Evolutionary conservation across 768 basidiomycete species (phyloP).

Genomic region (Termitomyces sp.): DNA sequence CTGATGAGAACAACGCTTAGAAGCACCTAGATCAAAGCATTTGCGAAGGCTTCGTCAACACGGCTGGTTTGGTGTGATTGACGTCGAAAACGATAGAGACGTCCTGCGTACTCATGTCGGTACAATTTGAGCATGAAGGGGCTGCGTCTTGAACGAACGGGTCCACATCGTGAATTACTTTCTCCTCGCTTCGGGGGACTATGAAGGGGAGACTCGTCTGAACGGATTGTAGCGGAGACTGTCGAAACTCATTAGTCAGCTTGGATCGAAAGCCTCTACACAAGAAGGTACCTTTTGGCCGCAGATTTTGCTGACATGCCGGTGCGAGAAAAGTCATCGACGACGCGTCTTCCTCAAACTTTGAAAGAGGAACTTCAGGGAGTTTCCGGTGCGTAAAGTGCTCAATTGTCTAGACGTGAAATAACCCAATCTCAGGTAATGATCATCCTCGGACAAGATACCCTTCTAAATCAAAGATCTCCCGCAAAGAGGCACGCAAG

Average conservation of each 20-base stretch:
- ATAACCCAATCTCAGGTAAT: conserved; percentile 13
- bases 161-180: conserved; percentile 59
- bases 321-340: conserved; percentile 32
- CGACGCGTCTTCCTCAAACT: conserved; percentile 33
- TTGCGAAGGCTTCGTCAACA: background rate
- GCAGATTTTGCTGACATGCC: conserved; percentile 6
- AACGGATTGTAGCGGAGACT: too few relatives aligned
- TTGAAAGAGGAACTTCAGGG: conserved; percentile 27
- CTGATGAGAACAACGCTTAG: conserved; percentile 16
- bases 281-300: too few relatives aligned
- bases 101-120: conserved; percentile 78
- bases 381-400: conserved; percentile 12
- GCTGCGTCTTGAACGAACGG: conserved; percentile 85
- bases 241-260: too few relatives aligned
- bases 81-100: conserved; percentile 9
- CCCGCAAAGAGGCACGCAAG: conserved; percentile 65
- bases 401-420: background rate
- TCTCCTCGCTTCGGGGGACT: conserved; percentile 24
- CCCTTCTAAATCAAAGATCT: conserved; percentile 20
- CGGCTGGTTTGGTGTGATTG: conserved; percentile 1
- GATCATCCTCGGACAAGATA: conserved; percentile 18
- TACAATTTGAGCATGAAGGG: conserved; percentile 95
- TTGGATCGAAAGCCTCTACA: too few relatives aligned
- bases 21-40: conserved; percentile 24
- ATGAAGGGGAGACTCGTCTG: too few relatives aligned